These are phyloP conservation scores for Ascochyta rabiei DNA, from an alignment of 2,329 filamentous ascomycete species.

Conservation along the genomic window DNA sequence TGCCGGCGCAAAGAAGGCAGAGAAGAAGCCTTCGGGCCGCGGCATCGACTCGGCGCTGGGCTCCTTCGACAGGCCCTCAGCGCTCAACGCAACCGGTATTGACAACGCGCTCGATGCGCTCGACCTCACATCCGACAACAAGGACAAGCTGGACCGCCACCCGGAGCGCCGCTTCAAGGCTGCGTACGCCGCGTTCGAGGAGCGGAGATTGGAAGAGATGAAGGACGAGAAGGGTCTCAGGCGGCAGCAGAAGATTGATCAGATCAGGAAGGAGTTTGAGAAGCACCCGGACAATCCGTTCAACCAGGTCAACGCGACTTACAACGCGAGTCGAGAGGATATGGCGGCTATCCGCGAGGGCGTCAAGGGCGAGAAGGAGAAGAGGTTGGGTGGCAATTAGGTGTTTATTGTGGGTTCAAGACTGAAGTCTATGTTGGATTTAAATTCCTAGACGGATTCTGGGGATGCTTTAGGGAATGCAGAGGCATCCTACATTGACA, in stretches of 20 bases:
- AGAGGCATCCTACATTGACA: background rate
- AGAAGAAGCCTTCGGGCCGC: conserved; percentile 55
- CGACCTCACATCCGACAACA: conserved; percentile 66
- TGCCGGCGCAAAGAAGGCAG: conserved; percentile 68
- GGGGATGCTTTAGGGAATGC: no score
- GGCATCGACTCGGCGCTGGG: conserved; percentile 70
- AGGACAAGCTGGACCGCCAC: conserved; percentile 80
- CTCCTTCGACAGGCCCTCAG: conserved; percentile 52
- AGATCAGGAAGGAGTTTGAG: conserved; percentile 90
- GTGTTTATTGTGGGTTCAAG: background rate
- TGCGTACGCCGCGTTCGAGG: conserved; percentile 82
- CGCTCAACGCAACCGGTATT: conserved; percentile 84
- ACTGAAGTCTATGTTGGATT: background rate
- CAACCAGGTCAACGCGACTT: conserved; percentile 78
- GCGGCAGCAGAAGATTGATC: conserved; percentile 81
- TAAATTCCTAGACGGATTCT: background rate
- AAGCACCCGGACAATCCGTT: conserved; percentile 95
- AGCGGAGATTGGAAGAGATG: conserved; percentile 81
- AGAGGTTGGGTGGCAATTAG: conserved; percentile 56
- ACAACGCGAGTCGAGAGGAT: conserved; percentile 82
- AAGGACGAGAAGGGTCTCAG: conserved; percentile 82
- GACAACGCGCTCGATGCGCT: conserved; percentile 93
- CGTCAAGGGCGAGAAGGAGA: conserved; percentile 78
- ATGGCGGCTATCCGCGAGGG: conserved; percentile 67
- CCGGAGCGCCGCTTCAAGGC: conserved; percentile 88